Evolutionary conservation across 2,329 filamentous ascomycete genomes (phyloP), one percentile per base, ranked within the genome.

Genomic region (Penicillium verrucosum): DNA sequence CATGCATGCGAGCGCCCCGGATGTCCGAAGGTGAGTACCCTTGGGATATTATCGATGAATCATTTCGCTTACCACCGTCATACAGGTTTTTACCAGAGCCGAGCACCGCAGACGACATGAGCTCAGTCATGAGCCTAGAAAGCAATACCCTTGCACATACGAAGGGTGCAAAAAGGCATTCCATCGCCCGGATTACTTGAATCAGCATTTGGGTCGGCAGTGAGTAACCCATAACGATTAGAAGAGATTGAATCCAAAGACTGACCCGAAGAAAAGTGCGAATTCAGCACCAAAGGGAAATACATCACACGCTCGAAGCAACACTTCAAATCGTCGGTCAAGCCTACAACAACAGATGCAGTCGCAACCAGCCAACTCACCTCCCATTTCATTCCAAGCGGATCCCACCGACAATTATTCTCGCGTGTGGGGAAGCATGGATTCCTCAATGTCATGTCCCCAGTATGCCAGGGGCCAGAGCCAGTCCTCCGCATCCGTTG

Each of bases 121-220:
- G 58, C 67, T 78, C 51, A 80, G 80, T 58, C 78, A 81, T 65
- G 78, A 77, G 56, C 70, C 77, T 4, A 75, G 77, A 54, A 75
- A 76, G 23, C 60, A 71, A 12, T 78, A 75, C 54, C 66, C 66
- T 21, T 81, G 78, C 65, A 65, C 69, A 4, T 68, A 76, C 43
- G 68, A 72, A 57, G 75, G 73, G 42, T 81, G 78, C 63, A 68
- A 69, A 41, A 80, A 79, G 58, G 72, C 74, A 29, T 81, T 81
- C 57, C 77, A 79, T 54, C 76, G 78, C 25, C 64, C 74, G 18
- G 78, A 81, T 64, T 70, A 80, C 44, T 67, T 80, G n/a, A 65
- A 73, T 11, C 74, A 79, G 29, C 78, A 81, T 62, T 72, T 80
- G 68, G 75, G 77, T 57, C 74, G 76, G 70, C 78, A 81, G 78